Evolutionary conservation across 345 rosid species (phyloP).

Genomic region (Garcia nutans): DNA sequence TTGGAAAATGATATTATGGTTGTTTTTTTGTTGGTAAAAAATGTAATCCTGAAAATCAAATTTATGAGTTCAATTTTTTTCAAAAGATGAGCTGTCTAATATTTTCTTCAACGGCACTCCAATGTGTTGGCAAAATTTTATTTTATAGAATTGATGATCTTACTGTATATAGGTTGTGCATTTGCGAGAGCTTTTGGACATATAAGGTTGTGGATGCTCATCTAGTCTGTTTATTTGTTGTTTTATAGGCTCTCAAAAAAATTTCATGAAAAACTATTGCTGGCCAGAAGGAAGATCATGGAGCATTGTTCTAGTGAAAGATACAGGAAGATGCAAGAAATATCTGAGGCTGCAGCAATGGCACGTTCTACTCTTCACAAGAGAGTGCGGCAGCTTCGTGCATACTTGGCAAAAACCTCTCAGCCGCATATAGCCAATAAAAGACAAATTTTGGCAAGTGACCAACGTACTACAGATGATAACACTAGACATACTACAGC

Average conservation of each 20-base stretch:
- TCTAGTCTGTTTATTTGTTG: constrained; percentile 6
- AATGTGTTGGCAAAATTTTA: not conserved
- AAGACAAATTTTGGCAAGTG: constrained; percentile 25
- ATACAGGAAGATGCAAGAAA: constrained; percentile 48
- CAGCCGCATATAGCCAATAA: constrained; percentile 32
- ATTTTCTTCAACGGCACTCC: not conserved
- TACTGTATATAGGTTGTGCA: not conserved
- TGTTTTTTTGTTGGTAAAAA: not conserved
- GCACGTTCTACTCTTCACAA: constrained; percentile 65
- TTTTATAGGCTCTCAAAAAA: constrained; percentile 59
- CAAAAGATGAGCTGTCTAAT: not conserved
- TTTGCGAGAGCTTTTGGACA: not conserved
- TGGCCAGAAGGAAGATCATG: constrained; percentile 45
- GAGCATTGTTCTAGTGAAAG: constrained; percentile 50
- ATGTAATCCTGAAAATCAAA: not conserved
- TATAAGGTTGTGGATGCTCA: constrained; percentile 10
- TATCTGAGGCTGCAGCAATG: constrained; percentile 53
- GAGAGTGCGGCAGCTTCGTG: constrained; percentile 58
- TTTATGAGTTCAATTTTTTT: not conserved
- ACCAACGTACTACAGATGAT: constrained; percentile 25
- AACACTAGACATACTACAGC: constrained; percentile 14
- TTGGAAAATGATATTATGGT: too few relatives aligned
- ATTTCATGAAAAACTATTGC: constrained; percentile 52
- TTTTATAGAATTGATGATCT: not conserved
- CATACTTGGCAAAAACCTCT: constrained; percentile 38